These are phyloP conservation scores for Exserohilum turcica DNA, from an alignment of 2,329 filamentous ascomycete genomes.

Conservation along the genomic window DNA sequence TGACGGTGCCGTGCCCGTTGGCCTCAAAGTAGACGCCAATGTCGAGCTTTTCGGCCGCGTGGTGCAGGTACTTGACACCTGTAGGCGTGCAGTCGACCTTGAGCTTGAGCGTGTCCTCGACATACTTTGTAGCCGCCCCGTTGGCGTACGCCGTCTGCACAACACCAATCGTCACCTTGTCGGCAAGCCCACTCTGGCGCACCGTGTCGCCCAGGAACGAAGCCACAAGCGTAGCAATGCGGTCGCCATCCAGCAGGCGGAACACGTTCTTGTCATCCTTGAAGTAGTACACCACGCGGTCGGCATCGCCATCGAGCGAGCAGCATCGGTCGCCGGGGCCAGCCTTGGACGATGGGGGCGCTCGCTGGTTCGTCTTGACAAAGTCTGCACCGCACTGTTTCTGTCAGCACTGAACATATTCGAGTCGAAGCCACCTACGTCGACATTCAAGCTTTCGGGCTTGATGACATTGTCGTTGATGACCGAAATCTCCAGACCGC, in stretches of 20 bases:
- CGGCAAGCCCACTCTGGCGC: conserved; percentile 75
- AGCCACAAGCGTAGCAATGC: conserved; percentile 91
- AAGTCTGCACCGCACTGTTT: conserved; percentile 87
- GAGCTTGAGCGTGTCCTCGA: conserved; percentile 83
- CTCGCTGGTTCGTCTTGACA: conserved; percentile 95
- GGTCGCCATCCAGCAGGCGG: conserved; percentile 92
- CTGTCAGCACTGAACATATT: conserved; percentile 12
- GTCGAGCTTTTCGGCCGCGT: conserved; percentile 93
- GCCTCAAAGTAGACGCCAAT: conserved; percentile 98
- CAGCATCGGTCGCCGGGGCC: conserved; percentile 78
- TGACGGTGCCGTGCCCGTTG: conserved; percentile 94
- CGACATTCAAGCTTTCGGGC: conserved; percentile 85
- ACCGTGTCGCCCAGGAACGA: conserved; percentile 92
- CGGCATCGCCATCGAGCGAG: conserved; percentile 93
- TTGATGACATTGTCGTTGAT: conserved; percentile 93
- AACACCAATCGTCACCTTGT: conserved; percentile 86
- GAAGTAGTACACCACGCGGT: conserved; percentile 96
- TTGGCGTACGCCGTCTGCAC: conserved; percentile 99
- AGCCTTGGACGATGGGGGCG: conserved; percentile 81
- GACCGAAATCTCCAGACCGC: conserved; percentile 75
- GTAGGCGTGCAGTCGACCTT: conserved; percentile 93
- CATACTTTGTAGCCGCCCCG: conserved; percentile 89
- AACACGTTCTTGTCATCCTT: conserved; percentile 80
- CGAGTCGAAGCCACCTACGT: conserved; percentile 60
- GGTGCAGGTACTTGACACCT: conserved; percentile 96